A percentile compares a stretch with the other conserved stretches of the same genome.
Conservation (phyloP, 495 filamentous ascomycete species). For the Sabuloglossum arenarium region DNA sequence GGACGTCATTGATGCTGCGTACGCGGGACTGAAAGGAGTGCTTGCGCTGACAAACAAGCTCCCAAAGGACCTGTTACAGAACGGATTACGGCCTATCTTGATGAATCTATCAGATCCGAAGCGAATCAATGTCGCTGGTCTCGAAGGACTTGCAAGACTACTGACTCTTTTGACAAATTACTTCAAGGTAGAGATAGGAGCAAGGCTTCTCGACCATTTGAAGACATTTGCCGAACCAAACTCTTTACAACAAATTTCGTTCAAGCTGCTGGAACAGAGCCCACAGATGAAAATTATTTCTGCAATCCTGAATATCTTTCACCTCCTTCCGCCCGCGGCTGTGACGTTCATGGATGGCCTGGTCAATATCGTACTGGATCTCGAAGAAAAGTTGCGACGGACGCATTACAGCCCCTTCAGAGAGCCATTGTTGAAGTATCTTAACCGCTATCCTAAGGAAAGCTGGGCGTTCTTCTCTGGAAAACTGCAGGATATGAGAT, state of each 20-base stretch:
- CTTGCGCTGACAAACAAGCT: slow-evolving; percentile 75
- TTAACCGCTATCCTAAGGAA: slow-evolving; percentile 82
- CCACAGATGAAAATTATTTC: slow-evolving; percentile 79
- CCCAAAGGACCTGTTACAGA: slow-evolving; percentile 87
- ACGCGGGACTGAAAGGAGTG: slow-evolving; percentile 66
- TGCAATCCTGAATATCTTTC: slow-evolving; percentile 89
- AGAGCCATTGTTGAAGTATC: slow-evolving; percentile 76
- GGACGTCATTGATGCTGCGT: slow-evolving; percentile 86
- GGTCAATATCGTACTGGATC: slow-evolving; percentile 68
- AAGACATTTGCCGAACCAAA: slow-evolving; percentile 67
- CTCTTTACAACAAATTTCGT: slow-evolving; percentile 72
- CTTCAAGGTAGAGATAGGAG: slow-evolving; percentile 96
- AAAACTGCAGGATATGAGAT: slow-evolving; percentile 58
- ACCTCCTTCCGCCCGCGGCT: slow-evolving; percentile 73
- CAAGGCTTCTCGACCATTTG: slow-evolving; percentile 77
- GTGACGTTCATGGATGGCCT: slow-evolving; percentile 77
- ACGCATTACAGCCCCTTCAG: slow-evolving; percentile 91
- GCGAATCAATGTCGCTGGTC: slow-evolving; percentile 65
- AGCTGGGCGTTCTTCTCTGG: slow-evolving; percentile 58
- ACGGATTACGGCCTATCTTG: slow-evolving; percentile 79
- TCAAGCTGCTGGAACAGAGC: slow-evolving; percentile 82
- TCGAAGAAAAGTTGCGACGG: slow-evolving; percentile 67
- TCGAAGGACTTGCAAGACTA: slow-evolving; percentile 79
- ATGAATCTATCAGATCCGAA: slow-evolving; percentile 91
- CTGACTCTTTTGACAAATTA: slow-evolving; percentile 86